A percentile compares a stretch with the other conserved stretches of the same genome.
Evolutionary conservation across 495 filamentous ascomycete species (phyloP).

Genomic region (Arthonia radiata): DNA sequence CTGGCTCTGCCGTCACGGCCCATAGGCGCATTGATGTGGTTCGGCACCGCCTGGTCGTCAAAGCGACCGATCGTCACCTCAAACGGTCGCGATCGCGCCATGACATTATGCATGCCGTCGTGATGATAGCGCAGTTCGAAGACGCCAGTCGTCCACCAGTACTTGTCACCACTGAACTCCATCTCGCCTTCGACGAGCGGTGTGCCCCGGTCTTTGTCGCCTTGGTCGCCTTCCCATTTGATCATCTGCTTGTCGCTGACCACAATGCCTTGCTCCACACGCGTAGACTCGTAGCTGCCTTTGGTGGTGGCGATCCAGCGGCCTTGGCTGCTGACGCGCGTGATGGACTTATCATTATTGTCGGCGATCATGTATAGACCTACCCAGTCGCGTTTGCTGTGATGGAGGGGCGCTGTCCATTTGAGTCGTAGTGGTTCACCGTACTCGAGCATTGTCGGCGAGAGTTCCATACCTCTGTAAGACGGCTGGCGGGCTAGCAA

Average conservation of each 20-base stretch:
- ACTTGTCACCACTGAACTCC: constrained; percentile 73
- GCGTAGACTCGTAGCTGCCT: constrained; percentile 51
- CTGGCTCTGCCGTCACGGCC: no score
- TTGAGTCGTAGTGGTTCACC: constrained; percentile 73
- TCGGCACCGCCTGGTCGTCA: constrained; percentile 38
- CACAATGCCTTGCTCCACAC: constrained; percentile 57
- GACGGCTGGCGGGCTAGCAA: constrained; percentile 23
- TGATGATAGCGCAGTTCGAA: constrained; percentile 97
- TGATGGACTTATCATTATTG: constrained; percentile 62
- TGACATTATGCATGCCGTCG: constrained; percentile 77
- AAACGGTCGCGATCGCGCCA: constrained; percentile 85
- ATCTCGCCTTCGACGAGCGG: constrained; percentile 54
- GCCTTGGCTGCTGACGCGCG: constrained; percentile 62
- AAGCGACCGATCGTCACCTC: constrained; percentile 64
- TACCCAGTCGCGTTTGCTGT: constrained; percentile 87
- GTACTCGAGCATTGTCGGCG: constrained; percentile 63
- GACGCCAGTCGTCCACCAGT: constrained; percentile 87
- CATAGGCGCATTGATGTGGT: constrained; percentile 24
- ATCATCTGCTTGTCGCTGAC: constrained; percentile 31
- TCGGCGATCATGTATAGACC: constrained; percentile 86
- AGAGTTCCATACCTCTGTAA: constrained; percentile 29
- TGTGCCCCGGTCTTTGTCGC: constrained; percentile 16
- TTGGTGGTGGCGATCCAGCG: constrained; percentile 67
- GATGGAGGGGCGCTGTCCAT: constrained; percentile 80
- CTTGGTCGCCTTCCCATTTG: constrained; percentile 22